Evolutionary conservation across 2,329 filamentous ascomycete species (phyloP).

Genomic region (Fusarium circinatum): DNA sequence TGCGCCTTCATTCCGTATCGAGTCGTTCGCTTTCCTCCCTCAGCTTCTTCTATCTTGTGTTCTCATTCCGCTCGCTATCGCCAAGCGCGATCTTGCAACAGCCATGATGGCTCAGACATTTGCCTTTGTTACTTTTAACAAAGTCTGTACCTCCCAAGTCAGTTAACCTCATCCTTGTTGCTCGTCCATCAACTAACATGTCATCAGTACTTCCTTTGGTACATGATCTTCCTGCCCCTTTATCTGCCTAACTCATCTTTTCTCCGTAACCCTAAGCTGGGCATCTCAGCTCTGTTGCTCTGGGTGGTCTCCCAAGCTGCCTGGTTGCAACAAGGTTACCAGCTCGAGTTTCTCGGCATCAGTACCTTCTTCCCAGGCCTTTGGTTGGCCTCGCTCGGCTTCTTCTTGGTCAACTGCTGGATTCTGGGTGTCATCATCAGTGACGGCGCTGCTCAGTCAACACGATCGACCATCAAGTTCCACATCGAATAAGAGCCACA

Average conservation of each 20-base stretch:
- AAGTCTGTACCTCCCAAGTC: slow-evolving; percentile 98
- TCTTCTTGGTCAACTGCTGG: slow-evolving; percentile 89
- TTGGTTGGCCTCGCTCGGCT: slow-evolving; percentile 78
- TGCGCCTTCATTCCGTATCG: slow-evolving; percentile 60
- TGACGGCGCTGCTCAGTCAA: slow-evolving; percentile 60
- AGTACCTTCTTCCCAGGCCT: slow-evolving; percentile 89
- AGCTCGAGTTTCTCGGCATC: slow-evolving; percentile 80
- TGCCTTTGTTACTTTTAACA: slow-evolving; percentile 97
- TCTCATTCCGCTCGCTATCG: slow-evolving; percentile 78
- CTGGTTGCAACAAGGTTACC: slow-evolving; percentile 81
- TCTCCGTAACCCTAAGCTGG: slow-evolving; percentile 67
- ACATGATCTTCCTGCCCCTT: slow-evolving; percentile 90
- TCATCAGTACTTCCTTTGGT: slow-evolving; percentile 94
- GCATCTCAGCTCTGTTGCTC: slow-evolving; percentile 70
- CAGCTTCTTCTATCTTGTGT: slow-evolving; percentile 84
- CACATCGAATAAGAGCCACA: slow-evolving; percentile 35
- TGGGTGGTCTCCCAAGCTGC: slow-evolving; percentile 82
- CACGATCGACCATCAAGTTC: slow-evolving; percentile 22
- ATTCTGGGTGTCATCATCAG: slow-evolving; percentile 82
- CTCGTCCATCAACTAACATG: slow-evolving; percentile 19
- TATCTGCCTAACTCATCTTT: slow-evolving; percentile 87
- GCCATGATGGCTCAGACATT: slow-evolving; percentile 96
- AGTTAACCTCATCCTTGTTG: slow-evolving; percentile 36
- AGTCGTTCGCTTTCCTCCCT: slow-evolving; percentile 88
- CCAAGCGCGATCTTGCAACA: slow-evolving; percentile 82